Evolutionary conservation across 331 rosid genomes (phyloP), one percentile per base, ranked within the genome.

Genomic region (Pyrus hybrid): DNA sequence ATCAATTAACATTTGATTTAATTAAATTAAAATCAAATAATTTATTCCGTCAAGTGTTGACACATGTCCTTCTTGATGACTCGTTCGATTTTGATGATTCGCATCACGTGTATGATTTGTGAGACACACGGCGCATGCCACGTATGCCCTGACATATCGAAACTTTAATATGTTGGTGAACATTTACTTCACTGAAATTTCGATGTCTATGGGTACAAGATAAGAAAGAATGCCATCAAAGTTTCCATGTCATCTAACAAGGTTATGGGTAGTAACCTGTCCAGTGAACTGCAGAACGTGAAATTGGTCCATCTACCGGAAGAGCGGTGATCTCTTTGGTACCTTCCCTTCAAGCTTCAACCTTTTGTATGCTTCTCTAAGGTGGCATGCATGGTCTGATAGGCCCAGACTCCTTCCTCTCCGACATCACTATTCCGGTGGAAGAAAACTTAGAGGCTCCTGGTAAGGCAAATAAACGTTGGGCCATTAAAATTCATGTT

Each of bases 321-420:
- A 94, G 80, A 92, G 97, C 49, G 60, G 88, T 23, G 97, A 81
- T 84, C 85, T 90, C 81, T 87, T 89, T 25, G 93, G 96, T 62
- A 90, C 84, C 80, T 94, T 94, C 30, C 99, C 99, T 87, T 94
- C 99, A 63, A 90, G 85, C 89, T 92, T 94, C 35, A 86, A 83
- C 74, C 99, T 85, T 85, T 93, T 83, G 80, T 88, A 85, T 43
- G 97, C 89, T 83, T 94, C 99, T 81, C 99, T 84, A 71, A 94
- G 70, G 84, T 94, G 99, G 87, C 99, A 91, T 58, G 98, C 99
- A 91, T 60, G 99, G 97, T 62, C 99, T 87, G 37, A 92, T 88
- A 47, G 99, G 93, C 57, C 99, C 99, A 25, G 96, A 85, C 76
- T 94, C 97, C 69, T 82, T 86, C 83, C 99, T 89, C 86, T 92